Conservation (phyloP, 305 asterid species). For the Fraxinus albicans region DNA sequence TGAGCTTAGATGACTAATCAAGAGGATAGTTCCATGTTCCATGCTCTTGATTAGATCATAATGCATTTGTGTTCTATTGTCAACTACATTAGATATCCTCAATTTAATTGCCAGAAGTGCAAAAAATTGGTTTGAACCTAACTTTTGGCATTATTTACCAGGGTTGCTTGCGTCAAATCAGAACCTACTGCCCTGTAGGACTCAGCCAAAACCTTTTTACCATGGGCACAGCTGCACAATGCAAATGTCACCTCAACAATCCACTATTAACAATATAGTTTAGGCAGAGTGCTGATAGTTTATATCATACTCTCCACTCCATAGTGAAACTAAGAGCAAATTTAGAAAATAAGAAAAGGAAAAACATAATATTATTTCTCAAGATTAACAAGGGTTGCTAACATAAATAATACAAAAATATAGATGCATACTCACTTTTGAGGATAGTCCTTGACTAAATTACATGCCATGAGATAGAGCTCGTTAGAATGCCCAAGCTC, state of each 20-base stretch:
- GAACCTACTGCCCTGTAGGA: not conserved
- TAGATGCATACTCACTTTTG: slow-evolving; percentile 68
- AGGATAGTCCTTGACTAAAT: slow-evolving; percentile 98
- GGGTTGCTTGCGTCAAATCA: not conserved
- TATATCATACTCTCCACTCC: slow-evolving; percentile 2
- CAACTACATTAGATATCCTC: not conserved
- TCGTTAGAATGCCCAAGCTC: slow-evolving; percentile 98
- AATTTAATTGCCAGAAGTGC: not conserved
- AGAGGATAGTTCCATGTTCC: slow-evolving; percentile 1
- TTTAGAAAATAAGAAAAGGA: not conserved
- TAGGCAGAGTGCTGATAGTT: not conserved
- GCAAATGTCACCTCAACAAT: slow-evolving; percentile 12
- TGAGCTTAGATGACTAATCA: not conserved
- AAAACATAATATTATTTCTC: not conserved
- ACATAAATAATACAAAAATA: not conserved
- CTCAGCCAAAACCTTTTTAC: not conserved
- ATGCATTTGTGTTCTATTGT: not conserved
- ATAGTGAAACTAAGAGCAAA: not conserved
- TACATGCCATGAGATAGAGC: slow-evolving; percentile 97
- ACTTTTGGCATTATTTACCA: not conserved
- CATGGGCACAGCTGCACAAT: not conserved
- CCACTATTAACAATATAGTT: not conserved
- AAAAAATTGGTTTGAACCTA: not conserved
- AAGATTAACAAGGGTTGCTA: not conserved
- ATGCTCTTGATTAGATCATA: not conserved